Evolutionary conservation across 768 basidiomycete species (phyloP).

Genomic region (Mycena olivaceomarginata): DNA sequence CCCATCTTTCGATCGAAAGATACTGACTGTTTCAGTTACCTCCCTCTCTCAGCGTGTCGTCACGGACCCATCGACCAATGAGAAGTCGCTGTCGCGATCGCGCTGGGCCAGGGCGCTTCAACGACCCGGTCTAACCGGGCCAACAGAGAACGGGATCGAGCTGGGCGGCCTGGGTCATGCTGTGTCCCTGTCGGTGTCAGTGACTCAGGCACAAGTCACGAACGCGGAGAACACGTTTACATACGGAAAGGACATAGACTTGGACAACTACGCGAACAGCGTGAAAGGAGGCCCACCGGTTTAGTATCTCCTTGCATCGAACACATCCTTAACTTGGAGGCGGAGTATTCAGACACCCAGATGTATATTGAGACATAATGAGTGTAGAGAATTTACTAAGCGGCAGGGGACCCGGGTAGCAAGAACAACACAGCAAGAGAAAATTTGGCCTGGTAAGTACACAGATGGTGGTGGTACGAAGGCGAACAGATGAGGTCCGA

Average conservation of each 20-base stretch:
- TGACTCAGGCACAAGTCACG: neutral
- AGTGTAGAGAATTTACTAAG: too few relatives aligned
- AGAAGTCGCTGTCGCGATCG: conserved; percentile 2
- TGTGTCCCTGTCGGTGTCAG: neutral
- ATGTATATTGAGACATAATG: neutral
- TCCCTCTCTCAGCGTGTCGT: neutral
- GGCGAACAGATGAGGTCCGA: too few relatives aligned
- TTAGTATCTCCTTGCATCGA: neutral
- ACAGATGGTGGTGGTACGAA: too few relatives aligned
- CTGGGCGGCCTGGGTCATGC: neutral
- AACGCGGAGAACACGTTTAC: neutral
- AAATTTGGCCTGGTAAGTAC: too few relatives aligned
- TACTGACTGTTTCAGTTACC: neutral
- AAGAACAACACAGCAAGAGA: too few relatives aligned
- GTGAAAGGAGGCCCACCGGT: neutral
- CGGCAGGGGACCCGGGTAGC: too few relatives aligned
- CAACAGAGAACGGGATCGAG: conserved; percentile 6
- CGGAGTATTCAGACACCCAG: neutral
- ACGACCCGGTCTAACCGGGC: neutral
- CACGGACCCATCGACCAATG: neutral
- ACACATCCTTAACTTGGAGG: neutral
- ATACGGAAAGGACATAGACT: neutral
- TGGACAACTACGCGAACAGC: neutral
- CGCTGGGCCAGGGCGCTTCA: neutral
- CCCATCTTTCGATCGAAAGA: neutral